A percentile compares a stretch with the other conserved stretches of the same genome.
Evolutionary conservation across 768 basidiomycete genomes (phyloP).

Genomic region (Termitomyces sp.): DNA sequence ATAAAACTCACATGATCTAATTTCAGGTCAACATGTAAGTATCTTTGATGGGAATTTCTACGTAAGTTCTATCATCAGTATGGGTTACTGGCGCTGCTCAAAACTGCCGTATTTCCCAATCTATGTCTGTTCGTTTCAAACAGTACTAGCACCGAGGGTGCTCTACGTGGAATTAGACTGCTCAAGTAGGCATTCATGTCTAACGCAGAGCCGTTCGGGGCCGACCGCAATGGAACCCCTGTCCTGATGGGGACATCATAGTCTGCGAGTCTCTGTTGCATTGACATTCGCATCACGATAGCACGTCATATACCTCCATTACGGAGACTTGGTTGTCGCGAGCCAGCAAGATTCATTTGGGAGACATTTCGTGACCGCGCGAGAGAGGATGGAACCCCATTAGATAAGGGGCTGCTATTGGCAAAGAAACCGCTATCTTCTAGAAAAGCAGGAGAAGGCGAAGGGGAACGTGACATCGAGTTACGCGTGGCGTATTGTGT

Average conservation of each 20-base stretch:
- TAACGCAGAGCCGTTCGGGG: not conserved
- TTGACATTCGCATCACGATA: not conserved
- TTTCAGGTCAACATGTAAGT: not conserved
- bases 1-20: not conserved
- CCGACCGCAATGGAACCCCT: not conserved
- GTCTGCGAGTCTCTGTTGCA: not conserved
- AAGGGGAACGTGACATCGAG: conserved; percentile 41
- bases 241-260: not conserved
- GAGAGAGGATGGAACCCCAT: conserved; percentile 32
- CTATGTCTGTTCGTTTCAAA: not conserved
- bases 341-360: conserved; percentile 54
- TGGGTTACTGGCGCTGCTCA: not conserved
- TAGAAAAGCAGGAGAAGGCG: conserved; percentile 37
- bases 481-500: conserved; percentile 28
- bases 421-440: conserved; percentile 25
- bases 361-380: conserved; percentile 66
- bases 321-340: conserved; percentile 27
- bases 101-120: not conserved
- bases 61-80: not conserved
- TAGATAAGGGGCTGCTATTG: conserved; percentile 12
- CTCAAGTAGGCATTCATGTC: not conserved
- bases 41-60: not conserved
- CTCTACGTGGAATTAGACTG: not conserved
- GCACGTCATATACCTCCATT: not conserved
- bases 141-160: not conserved